Base-by-base conservation (phyloP, 1,284 basidiomycete genomes). In the Moesziomyces sp. region DNA sequence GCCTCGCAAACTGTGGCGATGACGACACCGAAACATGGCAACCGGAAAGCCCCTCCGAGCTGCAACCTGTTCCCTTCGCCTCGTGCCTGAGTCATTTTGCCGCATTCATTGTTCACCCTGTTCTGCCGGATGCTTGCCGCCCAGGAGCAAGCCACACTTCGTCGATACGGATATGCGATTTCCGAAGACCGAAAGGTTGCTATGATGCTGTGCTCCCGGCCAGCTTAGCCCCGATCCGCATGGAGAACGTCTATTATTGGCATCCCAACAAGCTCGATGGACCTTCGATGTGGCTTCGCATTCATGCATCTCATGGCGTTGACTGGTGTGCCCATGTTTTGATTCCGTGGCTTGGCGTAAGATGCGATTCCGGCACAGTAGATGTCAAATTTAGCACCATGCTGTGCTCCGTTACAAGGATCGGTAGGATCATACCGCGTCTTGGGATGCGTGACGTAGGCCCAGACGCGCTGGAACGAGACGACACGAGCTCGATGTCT, bases 71-170 rank as follows among this genome's bases (percentile, higher is more conserved):
- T 34, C 10, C 30, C 51, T 30, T 30, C 16, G 18, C 16, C 26
- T 40, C 38, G 38, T 40, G 38, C 38, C 38, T 40, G 38, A 40
- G 16, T 40, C 38, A 40, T 16, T 40, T 40, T 40, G 38, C 38
- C 38, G 38, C 38, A 4, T 40, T 3, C 38, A 7, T 40, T 6
- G 14, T 40, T 18, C 38, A 7, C 1, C 38, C 35, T 16, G 0
- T 18, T 6, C 38, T 40, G 38, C 38, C 30, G 30, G 30, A 34
- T 34, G 4, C 13, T 34, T 34, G 30, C 10, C 30, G 10, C 16
- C 67, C 68, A 64, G 59, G 68, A 50, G 35, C 38, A 16, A 40
- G 38, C 38, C 38, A 40, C 38, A 40, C 38, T 40, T 40, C 5
- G 11, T 8, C 26, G 2, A 7, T 6, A 23, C 45, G 45, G 45